Evolutionary conservation across 164 flowering plant genomes (phyloP).

Genomic region (Stephania japonica): DNA sequence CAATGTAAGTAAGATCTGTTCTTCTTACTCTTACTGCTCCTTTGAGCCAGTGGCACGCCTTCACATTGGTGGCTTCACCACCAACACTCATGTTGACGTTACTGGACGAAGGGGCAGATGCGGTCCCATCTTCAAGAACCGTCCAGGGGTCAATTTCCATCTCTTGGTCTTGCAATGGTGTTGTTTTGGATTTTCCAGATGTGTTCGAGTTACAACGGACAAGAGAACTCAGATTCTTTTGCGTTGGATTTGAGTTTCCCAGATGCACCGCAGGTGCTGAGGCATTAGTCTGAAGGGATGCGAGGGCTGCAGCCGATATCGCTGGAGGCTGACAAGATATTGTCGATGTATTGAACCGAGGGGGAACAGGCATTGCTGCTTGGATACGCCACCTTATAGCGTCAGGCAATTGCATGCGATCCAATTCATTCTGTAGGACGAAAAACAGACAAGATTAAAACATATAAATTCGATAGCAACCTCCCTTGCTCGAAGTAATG

Average conservation of each 20-base stretch:
- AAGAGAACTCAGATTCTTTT: slow-evolving; percentile 27
- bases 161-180: slow-evolving; percentile 43
- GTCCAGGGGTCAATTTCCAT: slow-evolving; percentile 89
- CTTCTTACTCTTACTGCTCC: slow-evolving; percentile 91
- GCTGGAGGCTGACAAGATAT: slow-evolving; percentile 71
- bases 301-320: slow-evolving; percentile 42
- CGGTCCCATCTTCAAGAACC: slow-evolving; percentile 87
- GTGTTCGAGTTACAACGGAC: slow-evolving; percentile 27
- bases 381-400: slow-evolving; percentile 78
- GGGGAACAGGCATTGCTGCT: slow-evolving; percentile 80
- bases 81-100: slow-evolving; percentile 40
- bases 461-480: background rate
- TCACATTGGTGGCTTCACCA: slow-evolving; percentile 54
- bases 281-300: slow-evolving; percentile 45
- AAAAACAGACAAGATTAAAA: background rate
- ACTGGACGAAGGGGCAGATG: slow-evolving; percentile 49
- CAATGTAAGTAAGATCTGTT: slow-evolving; percentile 83
- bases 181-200: slow-evolving; percentile 46
- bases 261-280: slow-evolving; percentile 22
- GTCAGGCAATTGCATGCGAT: slow-evolving; percentile 82
- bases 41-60: slow-evolving; percentile 80
- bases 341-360: slow-evolving; percentile 36
- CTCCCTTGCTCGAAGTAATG: background rate
- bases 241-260: slow-evolving; percentile 28
- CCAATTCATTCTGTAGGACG: slow-evolving; percentile 70